Evolutionary conservation across 805 yeast genomes (phyloP).

Genomic region (Suhomyces faveliae): DNA sequence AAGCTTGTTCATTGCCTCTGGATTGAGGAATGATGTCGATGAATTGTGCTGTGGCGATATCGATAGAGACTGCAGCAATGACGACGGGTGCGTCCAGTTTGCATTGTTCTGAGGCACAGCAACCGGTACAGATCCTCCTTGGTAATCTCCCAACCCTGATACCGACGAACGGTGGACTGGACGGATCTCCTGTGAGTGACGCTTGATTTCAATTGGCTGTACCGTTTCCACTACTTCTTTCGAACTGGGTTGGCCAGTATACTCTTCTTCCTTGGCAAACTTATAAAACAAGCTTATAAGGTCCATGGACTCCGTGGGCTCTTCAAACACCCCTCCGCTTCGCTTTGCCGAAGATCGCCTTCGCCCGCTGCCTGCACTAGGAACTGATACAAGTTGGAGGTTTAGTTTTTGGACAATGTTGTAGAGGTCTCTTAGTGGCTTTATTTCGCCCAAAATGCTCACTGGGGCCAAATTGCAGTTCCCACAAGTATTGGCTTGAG

Average conservation of each 20-base stretch:
- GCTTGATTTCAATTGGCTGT: conserved; percentile 12
- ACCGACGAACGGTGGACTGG: background rate
- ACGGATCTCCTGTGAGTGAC: conserved; percentile 4
- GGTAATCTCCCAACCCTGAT: background rate
- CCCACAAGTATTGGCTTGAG: conserved; percentile 19
- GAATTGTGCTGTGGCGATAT: conserved; percentile 3
- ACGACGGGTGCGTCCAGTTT: background rate
- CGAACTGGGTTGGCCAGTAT: background rate
- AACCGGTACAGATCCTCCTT: background rate
- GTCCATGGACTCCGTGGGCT: conserved; percentile 23
- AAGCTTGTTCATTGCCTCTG: conserved; percentile 10
- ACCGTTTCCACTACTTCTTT: background rate
- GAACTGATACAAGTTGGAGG: conserved; percentile 6
- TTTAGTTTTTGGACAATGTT: conserved; percentile 21
- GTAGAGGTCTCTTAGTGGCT: conserved; percentile 35
- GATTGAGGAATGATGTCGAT: conserved; percentile 6
- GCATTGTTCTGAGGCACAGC: background rate
- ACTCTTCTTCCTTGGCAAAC: conserved; percentile 38
- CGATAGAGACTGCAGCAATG: background rate
- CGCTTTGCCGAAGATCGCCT: conserved; percentile 25
- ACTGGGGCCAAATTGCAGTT: conserved; percentile 22
- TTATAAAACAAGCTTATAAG: conserved; percentile 37
- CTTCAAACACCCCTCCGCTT: conserved; percentile 12
- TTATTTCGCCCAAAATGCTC: conserved; percentile 24
- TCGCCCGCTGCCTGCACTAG: conserved; percentile 8